A percentile compares a stretch with the other conserved stretches of the same genome.
Conservation (phyloP, 345 rosid species). For the Gynandropsis gynandra region DNA sequence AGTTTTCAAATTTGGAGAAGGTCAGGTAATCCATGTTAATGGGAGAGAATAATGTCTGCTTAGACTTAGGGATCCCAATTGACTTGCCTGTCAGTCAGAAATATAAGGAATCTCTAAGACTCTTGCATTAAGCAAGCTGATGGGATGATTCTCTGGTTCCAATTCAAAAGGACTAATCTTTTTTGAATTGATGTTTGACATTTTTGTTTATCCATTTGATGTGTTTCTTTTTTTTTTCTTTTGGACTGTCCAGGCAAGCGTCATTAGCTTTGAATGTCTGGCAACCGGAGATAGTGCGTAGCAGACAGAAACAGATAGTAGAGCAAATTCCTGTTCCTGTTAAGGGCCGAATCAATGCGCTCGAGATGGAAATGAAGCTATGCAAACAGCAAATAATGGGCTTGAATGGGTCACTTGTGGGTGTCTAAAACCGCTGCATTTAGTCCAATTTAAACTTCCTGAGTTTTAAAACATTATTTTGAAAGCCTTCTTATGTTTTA, state of each 20-base stretch:
- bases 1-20: slow-evolving; percentile 47
- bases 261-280: slow-evolving; percentile 88
- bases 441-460: neutral
- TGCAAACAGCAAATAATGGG: slow-evolving; percentile 63
- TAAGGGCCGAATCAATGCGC: slow-evolving; percentile 41
- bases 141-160: slow-evolving; percentile 5
- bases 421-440: slow-evolving; percentile 19
- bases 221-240: neutral
- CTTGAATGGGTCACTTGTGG: slow-evolving; percentile 49
- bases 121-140: neutral
- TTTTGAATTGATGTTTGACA: neutral
- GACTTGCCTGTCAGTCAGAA: neutral
- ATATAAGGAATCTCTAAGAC: neutral
- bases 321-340: slow-evolving; percentile 72
- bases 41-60: neutral
- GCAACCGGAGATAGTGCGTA: slow-evolving; percentile 73
- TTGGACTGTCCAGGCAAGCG: slow-evolving; percentile 61
- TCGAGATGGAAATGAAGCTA: slow-evolving; percentile 81
- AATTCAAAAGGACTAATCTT: neutral
- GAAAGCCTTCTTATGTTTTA: slow-evolving; percentile 1
- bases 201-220: slow-evolving; percentile 6
- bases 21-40: slow-evolving; percentile 43
- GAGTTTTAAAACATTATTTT: neutral
- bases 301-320: slow-evolving; percentile 64
- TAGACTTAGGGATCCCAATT: neutral